Evolutionary conservation across 192 early-diverging fungal species (phyloP).

Genomic region (Oehlia diaphana): DNA sequence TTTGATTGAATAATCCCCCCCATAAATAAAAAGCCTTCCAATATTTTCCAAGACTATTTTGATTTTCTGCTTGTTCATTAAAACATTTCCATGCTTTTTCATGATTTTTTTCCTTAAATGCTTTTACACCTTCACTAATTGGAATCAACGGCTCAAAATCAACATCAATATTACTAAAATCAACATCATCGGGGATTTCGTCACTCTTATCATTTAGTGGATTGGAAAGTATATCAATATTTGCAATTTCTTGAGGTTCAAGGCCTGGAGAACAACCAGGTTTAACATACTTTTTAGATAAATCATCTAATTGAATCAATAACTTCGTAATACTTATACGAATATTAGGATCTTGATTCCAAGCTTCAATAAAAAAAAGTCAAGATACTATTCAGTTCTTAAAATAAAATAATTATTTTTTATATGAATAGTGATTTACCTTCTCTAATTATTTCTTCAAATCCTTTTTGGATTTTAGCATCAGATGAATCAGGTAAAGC

Average conservation of each 20-base stretch:
- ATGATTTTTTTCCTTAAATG: not conserved
- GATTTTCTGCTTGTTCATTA: not conserved
- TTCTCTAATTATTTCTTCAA: not conserved
- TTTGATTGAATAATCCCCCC: not conserved
- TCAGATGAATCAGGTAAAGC: not conserved
- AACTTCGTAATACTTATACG: constrained; percentile 8
- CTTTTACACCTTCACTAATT: constrained; percentile 16
- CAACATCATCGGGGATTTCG: too few relatives aligned
- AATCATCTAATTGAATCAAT: constrained; percentile 1
- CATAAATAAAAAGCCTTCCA: not conserved
- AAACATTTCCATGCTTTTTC: constrained; percentile 16
- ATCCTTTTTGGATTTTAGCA: constrained; percentile 5
- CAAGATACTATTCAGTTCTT: not conserved
- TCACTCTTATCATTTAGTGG: not conserved
- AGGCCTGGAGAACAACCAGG: not conserved
- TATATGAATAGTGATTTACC: not conserved
- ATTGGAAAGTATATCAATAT: too few relatives aligned
- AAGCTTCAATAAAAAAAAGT: not conserved
- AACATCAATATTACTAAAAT: too few relatives aligned
- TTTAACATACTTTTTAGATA: not conserved
- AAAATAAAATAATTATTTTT: too few relatives aligned
- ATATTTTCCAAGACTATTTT: not conserved
- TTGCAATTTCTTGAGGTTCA: not conserved
- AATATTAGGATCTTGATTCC: not conserved
- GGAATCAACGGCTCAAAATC: not conserved